Conservation (phyloP, 768 basidiomycete genomes). For the Lentinula raphanica region DNA sequence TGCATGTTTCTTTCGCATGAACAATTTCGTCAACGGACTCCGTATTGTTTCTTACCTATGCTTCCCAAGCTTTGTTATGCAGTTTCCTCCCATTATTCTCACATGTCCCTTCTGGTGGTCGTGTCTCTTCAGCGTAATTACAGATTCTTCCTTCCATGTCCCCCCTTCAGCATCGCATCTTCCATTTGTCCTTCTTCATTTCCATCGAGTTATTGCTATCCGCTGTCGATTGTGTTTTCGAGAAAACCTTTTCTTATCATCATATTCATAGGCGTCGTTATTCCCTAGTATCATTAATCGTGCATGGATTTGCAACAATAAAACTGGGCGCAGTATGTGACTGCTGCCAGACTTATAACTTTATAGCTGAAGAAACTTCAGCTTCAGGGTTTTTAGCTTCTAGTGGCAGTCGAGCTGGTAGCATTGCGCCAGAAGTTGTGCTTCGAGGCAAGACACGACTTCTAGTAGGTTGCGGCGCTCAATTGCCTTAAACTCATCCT, state of each 20-base stretch:
- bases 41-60: neutral
- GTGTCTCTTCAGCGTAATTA: no score
- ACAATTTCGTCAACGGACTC: neutral
- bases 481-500: no score
- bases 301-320: neutral
- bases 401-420: no score
- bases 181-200: neutral
- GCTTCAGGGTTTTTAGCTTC: no score
- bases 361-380: no score
- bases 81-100: neutral
- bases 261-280: neutral
- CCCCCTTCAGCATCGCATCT: neutral
- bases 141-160: neutral
- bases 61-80: neutral
- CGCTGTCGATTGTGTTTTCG: constrained; percentile 5
- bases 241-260: neutral
- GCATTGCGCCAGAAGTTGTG: no score
- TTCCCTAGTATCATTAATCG: neutral
- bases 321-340: neutral
- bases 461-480: no score
- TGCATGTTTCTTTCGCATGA: neutral
- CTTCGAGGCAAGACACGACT: no score
- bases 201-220: constrained; percentile 1
- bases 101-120: no score
- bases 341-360: neutral